These are phyloP conservation scores for Xylariaceae sp. DNA, from an alignment of 2,329 filamentous ascomycete genomes.

Conservation along the genomic window DNA sequence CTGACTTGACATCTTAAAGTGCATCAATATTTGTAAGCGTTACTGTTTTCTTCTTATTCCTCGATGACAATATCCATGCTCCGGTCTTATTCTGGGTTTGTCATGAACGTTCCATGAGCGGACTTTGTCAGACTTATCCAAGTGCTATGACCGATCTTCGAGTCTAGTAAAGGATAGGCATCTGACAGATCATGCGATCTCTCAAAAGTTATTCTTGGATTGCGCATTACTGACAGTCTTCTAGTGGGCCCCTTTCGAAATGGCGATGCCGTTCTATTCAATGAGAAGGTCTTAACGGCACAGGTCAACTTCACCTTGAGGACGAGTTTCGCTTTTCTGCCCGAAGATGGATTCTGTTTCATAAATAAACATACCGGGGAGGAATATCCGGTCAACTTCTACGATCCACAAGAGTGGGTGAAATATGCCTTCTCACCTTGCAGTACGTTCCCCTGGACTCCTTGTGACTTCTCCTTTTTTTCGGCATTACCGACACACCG, in stretches of 20 bases:
- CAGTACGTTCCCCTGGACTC: conserved; percentile 25
- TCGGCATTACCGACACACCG: not conserved
- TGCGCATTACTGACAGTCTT: conserved; percentile 34
- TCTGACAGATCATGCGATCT: not conserved
- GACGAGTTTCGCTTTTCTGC: conserved; percentile 78
- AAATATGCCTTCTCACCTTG: conserved; percentile 74
- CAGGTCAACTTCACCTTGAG: conserved; percentile 90
- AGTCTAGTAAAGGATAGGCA: not conserved
- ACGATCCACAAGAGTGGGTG: conserved; percentile 72
- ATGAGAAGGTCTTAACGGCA: conserved; percentile 82
- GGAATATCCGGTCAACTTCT: conserved; percentile 79
- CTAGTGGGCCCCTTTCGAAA: conserved; percentile 75
- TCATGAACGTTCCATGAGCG: not conserved
- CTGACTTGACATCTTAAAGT: conserved; percentile 38
- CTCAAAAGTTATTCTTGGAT: too few species aligned
- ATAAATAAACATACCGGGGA: conserved; percentile 76
- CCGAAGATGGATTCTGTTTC: conserved; percentile 83
- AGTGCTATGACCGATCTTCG: not conserved
- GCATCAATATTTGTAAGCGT: conserved; percentile 60
- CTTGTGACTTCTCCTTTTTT: not conserved
- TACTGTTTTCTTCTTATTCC: not conserved
- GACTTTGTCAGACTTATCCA: not conserved
- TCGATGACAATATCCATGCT: not conserved
- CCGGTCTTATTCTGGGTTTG: not conserved
- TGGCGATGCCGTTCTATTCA: conserved; percentile 86